Conservation (phyloP, 108 stramenopile species). For the Mediolabrus comicus region DNA sequence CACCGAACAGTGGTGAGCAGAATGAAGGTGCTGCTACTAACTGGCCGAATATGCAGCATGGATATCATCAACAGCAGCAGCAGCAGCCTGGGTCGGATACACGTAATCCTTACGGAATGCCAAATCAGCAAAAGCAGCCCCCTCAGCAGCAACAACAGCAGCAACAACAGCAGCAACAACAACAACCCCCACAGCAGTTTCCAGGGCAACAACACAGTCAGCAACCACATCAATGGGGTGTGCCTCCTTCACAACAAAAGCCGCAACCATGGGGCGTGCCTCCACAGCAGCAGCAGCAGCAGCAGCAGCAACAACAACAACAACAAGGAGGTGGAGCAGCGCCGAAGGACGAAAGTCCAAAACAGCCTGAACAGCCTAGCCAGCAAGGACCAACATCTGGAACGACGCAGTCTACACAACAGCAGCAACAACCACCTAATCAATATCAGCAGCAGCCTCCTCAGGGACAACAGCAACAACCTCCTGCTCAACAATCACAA, state of each 20-base stretch:
- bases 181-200: not conserved
- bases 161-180: not conserved
- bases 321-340: not conserved
- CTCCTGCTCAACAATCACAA: not conserved
- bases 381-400: conserved; percentile 13
- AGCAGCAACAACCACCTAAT: conserved; percentile 24
- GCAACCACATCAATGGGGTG: conserved; percentile 4
- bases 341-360: not conserved
- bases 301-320: conserved; percentile 1
- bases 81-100: conserved; percentile 2
- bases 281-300: not conserved
- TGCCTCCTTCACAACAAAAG: not conserved
- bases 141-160: conserved; percentile 1
- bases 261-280: not conserved
- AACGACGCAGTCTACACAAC: not conserved
- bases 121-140: conserved; percentile 4
- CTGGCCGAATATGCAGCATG: conserved; percentile 4
- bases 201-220: not conserved
- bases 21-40: not conserved
- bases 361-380: conserved; percentile 2
- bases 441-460: conserved; percentile 10
- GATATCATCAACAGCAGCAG: not conserved
- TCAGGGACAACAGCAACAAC: not conserved
- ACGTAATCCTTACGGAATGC: not conserved
- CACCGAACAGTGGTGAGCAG: not conserved